Evolutionary conservation across 169 alveolate species (phyloP).

Genomic region (Babesia bovis): DNA sequence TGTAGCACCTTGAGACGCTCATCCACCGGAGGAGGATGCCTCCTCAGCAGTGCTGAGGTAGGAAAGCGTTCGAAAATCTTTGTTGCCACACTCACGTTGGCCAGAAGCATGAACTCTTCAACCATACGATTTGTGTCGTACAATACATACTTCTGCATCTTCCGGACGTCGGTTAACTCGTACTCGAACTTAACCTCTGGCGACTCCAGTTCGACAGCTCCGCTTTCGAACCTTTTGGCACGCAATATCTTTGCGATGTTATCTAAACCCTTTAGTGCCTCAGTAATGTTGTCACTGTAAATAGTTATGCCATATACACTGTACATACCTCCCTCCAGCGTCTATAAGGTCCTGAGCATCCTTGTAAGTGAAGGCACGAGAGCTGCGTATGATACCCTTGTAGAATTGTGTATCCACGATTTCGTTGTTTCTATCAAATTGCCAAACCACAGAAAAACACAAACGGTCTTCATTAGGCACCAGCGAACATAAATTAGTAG

Average conservation of each 20-base stretch:
- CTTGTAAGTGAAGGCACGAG: constrained; percentile 87
- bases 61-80: constrained; percentile 87
- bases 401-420: constrained; percentile 80
- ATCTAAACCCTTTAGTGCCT: constrained; percentile 83
- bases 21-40: constrained; percentile 94
- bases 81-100: constrained; percentile 96
- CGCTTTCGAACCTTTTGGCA: constrained; percentile 87
- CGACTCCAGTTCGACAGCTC: constrained; percentile 94
- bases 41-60: constrained; percentile 88
- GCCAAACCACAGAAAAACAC: constrained; percentile 94
- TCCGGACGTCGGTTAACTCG: constrained; percentile 77
- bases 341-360: constrained; percentile 90
- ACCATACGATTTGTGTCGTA: constrained; percentile 80
- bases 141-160: constrained; percentile 70
- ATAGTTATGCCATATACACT: constrained; percentile 10
- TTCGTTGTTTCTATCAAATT: constrained; percentile 84
- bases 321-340: constrained; percentile 72
- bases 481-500: constrained; percentile 93
- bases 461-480: constrained; percentile 89
- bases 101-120: constrained; percentile 99
- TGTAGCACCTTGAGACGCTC: constrained; percentile 89
- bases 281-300: constrained; percentile 73
- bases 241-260: constrained; percentile 84
- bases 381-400: constrained; percentile 89
- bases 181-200: constrained; percentile 88